Conservation (phyloP, 2,329 filamentous ascomycete species). For the Verticillium zaregamsianum region DNA sequence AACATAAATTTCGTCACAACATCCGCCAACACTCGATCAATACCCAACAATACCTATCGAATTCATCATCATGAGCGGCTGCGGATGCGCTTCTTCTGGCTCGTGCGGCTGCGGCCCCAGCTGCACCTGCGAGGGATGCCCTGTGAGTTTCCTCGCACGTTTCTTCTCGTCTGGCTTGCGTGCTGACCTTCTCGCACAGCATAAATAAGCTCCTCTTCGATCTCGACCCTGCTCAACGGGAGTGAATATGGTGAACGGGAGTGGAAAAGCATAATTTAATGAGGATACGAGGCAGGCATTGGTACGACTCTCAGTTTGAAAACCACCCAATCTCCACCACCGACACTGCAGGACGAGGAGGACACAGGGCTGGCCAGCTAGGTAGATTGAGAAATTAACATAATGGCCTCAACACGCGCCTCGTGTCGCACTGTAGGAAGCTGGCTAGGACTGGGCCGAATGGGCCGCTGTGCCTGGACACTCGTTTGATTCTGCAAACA, state of each 20-base stretch:
- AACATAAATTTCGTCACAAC: not conserved
- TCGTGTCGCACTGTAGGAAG: no score
- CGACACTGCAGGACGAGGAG: not conserved
- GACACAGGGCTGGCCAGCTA: not conserved
- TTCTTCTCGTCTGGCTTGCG: not conserved
- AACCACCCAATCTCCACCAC: not conserved
- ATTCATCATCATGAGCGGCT: not conserved
- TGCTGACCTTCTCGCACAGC: not conserved
- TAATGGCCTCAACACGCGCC: no score
- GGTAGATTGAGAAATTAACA: not conserved
- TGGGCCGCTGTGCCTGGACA: no score
- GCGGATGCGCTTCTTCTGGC: not conserved
- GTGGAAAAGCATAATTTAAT: not conserved
- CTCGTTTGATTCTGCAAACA: no score
- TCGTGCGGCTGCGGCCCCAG: not conserved
- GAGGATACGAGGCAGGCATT: not conserved
- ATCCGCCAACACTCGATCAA: not conserved
- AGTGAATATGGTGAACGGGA: not conserved
- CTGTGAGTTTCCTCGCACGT: not conserved
- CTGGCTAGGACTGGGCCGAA: no score
- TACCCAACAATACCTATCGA: not conserved
- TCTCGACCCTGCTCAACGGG: not conserved
- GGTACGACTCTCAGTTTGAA: not conserved
- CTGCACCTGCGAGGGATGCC: not conserved
- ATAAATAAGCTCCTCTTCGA: not conserved